These are phyloP conservation scores for Aspergillus affinis DNA, from an alignment of 495 filamentous ascomycete species.

Conservation along the genomic window DNA sequence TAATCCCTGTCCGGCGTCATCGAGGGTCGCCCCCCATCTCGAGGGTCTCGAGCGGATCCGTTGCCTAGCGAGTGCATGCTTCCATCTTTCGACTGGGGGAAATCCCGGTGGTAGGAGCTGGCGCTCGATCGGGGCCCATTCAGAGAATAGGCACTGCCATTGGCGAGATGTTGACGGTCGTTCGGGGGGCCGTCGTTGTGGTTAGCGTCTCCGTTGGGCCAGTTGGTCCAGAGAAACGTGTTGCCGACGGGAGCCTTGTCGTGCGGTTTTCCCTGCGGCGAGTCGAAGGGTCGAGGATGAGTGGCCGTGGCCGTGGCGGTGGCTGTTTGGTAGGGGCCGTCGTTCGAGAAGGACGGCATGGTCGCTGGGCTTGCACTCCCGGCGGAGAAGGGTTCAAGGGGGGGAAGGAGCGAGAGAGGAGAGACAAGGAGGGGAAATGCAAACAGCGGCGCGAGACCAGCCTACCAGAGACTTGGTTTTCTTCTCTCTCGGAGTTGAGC, in stretches of 20 bases:
- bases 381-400: not conserved
- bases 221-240: constrained; percentile 50
- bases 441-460: constrained; percentile 1
- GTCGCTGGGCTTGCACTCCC: constrained; percentile 12
- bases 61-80: constrained; percentile 53
- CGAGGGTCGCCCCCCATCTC: constrained; percentile 41
- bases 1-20: constrained; percentile 33
- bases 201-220: constrained; percentile 43
- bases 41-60: constrained; percentile 38
- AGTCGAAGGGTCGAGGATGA: constrained; percentile 41
- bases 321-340: constrained; percentile 35
- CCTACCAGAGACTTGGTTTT: not conserved
- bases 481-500: too few species aligned
- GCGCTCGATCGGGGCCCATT: constrained; percentile 49
- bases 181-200: constrained; percentile 35
- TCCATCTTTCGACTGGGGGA: constrained; percentile 50
- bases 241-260: constrained; percentile 50
- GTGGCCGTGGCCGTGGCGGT: constrained; percentile 36
- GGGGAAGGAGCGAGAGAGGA: not conserved
- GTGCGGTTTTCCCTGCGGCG: constrained; percentile 40
- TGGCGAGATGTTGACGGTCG: constrained; percentile 37
- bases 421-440: constrained; percentile 1
- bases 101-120: constrained; percentile 50
- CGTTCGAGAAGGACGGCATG: constrained; percentile 47
- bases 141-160: constrained; percentile 48